Conservation (phyloP, 2,329 filamentous ascomycete genomes). For the Colletotrichum agaves region DNA sequence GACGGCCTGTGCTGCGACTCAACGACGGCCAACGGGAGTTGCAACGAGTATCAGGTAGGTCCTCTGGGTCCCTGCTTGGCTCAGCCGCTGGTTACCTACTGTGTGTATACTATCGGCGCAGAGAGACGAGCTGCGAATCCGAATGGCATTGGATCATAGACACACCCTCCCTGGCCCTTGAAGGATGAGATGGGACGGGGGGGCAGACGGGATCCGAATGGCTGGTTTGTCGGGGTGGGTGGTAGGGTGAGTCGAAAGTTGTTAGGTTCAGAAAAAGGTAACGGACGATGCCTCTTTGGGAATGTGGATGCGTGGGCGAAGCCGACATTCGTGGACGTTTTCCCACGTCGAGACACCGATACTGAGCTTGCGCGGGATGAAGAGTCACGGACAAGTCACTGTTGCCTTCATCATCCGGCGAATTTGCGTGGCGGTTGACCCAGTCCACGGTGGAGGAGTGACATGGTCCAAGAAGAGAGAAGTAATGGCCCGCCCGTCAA, state of each 20-base stretch:
- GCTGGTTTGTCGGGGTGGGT: background rate
- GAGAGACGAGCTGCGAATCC: conserved; percentile 5
- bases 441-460: background rate
- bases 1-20: conserved; percentile 8
- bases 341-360: background rate
- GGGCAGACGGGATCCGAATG: conserved; percentile 18
- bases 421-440: background rate
- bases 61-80: conserved; percentile 16
- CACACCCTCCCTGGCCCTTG: conserved; percentile 11
- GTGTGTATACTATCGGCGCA: too few species aligned
- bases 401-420: conserved; percentile 13
- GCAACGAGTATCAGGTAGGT: too few species aligned
- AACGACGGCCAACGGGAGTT: too few species aligned
- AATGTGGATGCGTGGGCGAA: conserved; percentile 35
- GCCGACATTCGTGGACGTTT: conserved; percentile 3
- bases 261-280: too few species aligned
- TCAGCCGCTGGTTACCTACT: too few species aligned
- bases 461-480: conserved; percentile 17
- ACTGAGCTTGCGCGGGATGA: background rate
- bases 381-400: conserved; percentile 17
- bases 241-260: background rate
- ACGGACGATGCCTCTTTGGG: conserved; percentile 26
- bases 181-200: conserved; percentile 12
- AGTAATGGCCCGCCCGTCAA: background rate
- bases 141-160: background rate